Conservation (phyloP, 1,284 basidiomycete genomes). For the Tilletia caries region DNA sequence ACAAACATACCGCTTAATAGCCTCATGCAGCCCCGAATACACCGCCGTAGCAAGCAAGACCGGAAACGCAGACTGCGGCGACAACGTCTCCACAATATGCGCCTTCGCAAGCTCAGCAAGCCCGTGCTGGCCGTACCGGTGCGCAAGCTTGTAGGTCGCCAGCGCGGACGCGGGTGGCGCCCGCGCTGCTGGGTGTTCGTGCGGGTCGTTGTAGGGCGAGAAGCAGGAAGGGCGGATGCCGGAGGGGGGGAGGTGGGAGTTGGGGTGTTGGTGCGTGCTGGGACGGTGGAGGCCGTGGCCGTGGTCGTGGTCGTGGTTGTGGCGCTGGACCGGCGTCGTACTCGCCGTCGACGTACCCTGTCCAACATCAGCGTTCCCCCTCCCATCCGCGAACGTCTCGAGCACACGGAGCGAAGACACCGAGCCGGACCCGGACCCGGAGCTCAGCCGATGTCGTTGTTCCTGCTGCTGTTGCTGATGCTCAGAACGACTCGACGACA, state of each 20-base stretch:
- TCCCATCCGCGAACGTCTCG: no score
- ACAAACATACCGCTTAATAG: slow-evolving; percentile 45
- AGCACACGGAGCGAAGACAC: no score
- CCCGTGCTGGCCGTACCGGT: slow-evolving; percentile 69
- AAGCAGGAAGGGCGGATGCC: neutral
- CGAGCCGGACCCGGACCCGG: no score
- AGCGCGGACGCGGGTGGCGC: slow-evolving; percentile 61
- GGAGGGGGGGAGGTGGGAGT: neutral
- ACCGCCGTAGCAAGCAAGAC: slow-evolving; percentile 62
- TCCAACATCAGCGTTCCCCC: no score
- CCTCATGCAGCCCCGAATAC: slow-evolving; percentile 38
- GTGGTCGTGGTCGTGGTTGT: no score
- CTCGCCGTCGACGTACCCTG: no score
- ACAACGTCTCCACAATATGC: slow-evolving; percentile 71
- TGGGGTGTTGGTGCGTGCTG: neutral
- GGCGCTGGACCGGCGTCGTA: no score
- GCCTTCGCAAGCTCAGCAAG: slow-evolving; percentile 68
- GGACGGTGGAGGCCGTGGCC: neutral
- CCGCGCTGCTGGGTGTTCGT: slow-evolving; percentile 67
- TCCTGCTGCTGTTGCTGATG: no score
- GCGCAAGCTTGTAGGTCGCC: slow-evolving; percentile 74
- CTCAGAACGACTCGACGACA: no score
- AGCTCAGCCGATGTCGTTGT: no score
- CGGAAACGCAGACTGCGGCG: slow-evolving; percentile 68
- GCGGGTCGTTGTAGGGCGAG: slow-evolving; percentile 61